Base-by-base conservation (phyloP, 1,139 yeast genomes). In the Yueomyces sp. region DNA sequence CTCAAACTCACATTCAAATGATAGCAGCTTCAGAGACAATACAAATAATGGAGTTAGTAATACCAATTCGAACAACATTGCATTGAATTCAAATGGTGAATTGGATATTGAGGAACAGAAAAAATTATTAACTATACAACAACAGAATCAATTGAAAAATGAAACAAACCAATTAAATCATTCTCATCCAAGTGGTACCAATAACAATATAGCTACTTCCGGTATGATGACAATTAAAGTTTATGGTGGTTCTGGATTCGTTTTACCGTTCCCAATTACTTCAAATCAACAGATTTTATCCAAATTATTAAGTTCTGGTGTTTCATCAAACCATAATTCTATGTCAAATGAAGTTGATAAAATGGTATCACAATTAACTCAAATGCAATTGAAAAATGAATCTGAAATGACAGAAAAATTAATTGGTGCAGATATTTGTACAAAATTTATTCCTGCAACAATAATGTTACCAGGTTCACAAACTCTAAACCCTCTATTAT, bases 401-500 rank as follows among this genome's bases (percentile, higher is more conserved):
- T 52, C 54, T 12, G 51, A 53, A n/a, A 51, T 49, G 25, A 51
- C 50, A 9, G 54, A 52, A 19, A 48, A 50, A 19, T 39, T 60
- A 32, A 43, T 53, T 36, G 44, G 60, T 1, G 55, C 57, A n/a
- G 59, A 58, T 31, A 51, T 48, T 9, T 57, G 64, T 11, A 56
- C 67, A 3, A 46, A 54, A 5, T 69, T 70, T 45, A 67, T 81
- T 37, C 91, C 91, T 4, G 74, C 87, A 1, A 73, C 78, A 11
- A 75, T 81, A 37, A 69, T 77, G 38, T 73, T 81, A 28, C 84
- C 84, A 9, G 61, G 65, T 4, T 55, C 65, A 26, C 41, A 52
- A 4, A 51, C 71, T 42, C 72, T 74, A 42, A 76, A 75, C 52
- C 72, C 82, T 8, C 66, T 78, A 46, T 65, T 80, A 39, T 81